Evolutionary conservation across 768 basidiomycete species (phyloP).

Genomic region (Holtermannia corniformis): DNA sequence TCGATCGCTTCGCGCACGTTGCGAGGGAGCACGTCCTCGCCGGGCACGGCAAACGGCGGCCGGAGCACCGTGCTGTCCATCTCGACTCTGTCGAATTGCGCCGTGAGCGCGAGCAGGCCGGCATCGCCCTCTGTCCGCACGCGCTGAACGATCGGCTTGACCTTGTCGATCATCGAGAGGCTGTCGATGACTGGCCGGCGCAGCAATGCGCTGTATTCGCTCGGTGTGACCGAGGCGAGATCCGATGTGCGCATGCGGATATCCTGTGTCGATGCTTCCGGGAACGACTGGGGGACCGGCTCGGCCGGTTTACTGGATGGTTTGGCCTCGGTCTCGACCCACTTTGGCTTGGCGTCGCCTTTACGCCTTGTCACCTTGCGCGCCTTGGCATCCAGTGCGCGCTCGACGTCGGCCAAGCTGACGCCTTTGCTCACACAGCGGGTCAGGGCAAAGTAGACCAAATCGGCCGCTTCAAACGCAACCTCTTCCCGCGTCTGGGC

Average conservation of each 20-base stretch:
- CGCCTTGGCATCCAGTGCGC: constrained; percentile 72
- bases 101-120: constrained; percentile 77
- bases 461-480: constrained; percentile 90
- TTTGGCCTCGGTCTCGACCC: constrained; percentile 46
- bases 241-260: constrained; percentile 73
- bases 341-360: constrained; percentile 84
- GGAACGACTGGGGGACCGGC: constrained; percentile 35
- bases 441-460: constrained; percentile 82
- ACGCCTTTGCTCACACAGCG: constrained; percentile 79
- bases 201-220: constrained; percentile 60
- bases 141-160: constrained; percentile 83
- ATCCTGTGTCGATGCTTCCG: constrained; percentile 12
- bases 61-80: constrained; percentile 61
- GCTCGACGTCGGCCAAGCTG: constrained; percentile 69
- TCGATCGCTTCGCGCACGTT: constrained; percentile 73
- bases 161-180: constrained; percentile 81
- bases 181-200: constrained; percentile 79
- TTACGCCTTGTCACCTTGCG: constrained; percentile 73
- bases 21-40: constrained; percentile 40
- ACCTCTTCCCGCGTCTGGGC: constrained; percentile 63
- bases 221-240: constrained; percentile 45
- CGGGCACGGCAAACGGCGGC: constrained; percentile 65
- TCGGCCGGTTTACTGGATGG: constrained; percentile 30
- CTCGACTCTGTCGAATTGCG: constrained; percentile 80
- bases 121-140: constrained; percentile 75